Base-by-base conservation (phyloP, 768 basidiomycete genomes). In the Tephrocybe sp. region DNA sequence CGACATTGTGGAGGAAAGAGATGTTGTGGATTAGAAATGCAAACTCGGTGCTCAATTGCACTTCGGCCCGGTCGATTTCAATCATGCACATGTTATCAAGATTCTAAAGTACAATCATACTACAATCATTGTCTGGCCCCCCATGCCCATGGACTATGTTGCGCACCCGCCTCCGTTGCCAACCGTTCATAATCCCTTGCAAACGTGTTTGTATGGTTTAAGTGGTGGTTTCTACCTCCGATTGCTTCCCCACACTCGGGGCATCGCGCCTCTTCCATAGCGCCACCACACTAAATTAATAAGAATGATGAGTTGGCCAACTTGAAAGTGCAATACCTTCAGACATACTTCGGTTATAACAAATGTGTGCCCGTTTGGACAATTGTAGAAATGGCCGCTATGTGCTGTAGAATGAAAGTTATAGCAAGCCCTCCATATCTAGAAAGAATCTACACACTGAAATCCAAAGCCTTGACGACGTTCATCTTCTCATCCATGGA, bases 301-400 rank as follows among this genome's bases (percentile, higher is more conserved):
- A 48, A 22, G 5, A 45, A 31, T 1, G n/a, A 11, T 26, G 39
- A 35, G 16, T 14, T 22, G 12, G 32, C 33, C 23, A 44, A 22
- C 7, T 3, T 51, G n/a, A 12, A 6, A 12, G 7, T 16, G 32
- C 12, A 2, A 38, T 5, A 44, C 35, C 17, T 10, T 0, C 14
- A 6, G 49, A 56, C 69, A 23, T 50, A 85, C 81, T 62, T 84
- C 77, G 0, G 61, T 65, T 31, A 87, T 85, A 1, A 82, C 77
- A 49, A 80, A 86, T 0, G 76, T 70, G 55, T 87, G 85, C 0
- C 85, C 85, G 44, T 85, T 84, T 0, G 67, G 72, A 49, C 80
- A 82, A 14, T 70, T 73, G 49, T 76, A 78, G 52, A 72, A 79
- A 56, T 78, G 77, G 0, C 76, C 76, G 2, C 70, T 64, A 6